Percentiles rank a stretch among this genome's conserved stretches.
These are phyloP conservation scores for Capsicum rhomboideum DNA, from an alignment of 257 asterid genomes.

Conservation along the genomic window DNA sequence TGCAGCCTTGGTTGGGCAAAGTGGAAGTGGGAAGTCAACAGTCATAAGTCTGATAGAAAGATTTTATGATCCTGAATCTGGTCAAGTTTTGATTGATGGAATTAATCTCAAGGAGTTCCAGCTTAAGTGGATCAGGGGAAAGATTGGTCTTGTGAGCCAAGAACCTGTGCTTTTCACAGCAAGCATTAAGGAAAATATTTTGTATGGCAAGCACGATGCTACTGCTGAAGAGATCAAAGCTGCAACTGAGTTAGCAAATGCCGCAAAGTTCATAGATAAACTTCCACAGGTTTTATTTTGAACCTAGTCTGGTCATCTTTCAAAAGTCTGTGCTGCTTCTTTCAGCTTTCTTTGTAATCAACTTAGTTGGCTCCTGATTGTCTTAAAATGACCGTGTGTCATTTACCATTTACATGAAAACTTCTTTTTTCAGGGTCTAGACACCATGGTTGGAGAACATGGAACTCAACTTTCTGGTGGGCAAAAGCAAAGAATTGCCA, in stretches of 20 bases:
- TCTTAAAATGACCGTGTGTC: not conserved
- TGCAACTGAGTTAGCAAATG: constrained; percentile 67
- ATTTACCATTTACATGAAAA: not conserved
- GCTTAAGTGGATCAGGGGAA: constrained; percentile 79
- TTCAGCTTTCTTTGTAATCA: not conserved
- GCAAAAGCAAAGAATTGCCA: constrained; percentile 83
- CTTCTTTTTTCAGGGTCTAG: constrained; percentile 43
- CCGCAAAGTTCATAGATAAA: constrained; percentile 72
- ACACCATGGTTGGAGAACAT: constrained; percentile 77
- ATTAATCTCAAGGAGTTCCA: constrained; percentile 60
- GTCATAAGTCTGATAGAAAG: constrained; percentile 71
- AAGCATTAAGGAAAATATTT: constrained; percentile 72
- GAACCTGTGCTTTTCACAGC: constrained; percentile 70
- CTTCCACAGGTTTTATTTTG: constrained; percentile 50
- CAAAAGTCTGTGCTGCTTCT: not conserved
- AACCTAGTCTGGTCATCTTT: not conserved
- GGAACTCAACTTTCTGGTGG: constrained; percentile 95
- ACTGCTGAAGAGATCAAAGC: constrained; percentile 51
- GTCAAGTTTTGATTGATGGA: constrained; percentile 72
- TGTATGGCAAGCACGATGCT: constrained; percentile 70
- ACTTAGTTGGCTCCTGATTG: not conserved
- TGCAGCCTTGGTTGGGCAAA: constrained; percentile 81
- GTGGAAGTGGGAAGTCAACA: constrained; percentile 89
- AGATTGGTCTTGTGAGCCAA: constrained; percentile 83
- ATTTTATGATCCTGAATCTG: constrained; percentile 69